Evolutionary conservation across 805 yeast genomes (phyloP), one percentile per base, ranked within the genome.

Genomic region (Candida maesae): DNA sequence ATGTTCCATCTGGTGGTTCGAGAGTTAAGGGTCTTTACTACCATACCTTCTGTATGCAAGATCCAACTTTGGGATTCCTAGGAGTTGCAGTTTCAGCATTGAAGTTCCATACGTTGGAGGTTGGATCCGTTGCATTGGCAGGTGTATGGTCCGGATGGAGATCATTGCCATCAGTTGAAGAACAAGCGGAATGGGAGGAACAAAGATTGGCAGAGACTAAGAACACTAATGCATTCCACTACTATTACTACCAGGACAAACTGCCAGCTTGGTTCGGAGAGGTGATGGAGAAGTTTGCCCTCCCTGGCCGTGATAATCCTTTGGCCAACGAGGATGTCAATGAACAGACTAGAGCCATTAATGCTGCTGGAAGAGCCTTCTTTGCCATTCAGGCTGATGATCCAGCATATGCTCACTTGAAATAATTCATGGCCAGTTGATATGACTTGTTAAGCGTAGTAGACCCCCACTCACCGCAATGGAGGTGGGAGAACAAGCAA

Each of bases 21-120:
- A 33, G 38, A 36, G 65, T 66, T n/a, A 50, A 55, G 12, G 70
- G 68, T 6, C 56, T 67, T 9, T 70, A 68, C 51, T 65, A 68
- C 47, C 75, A 73, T 45, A 60, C 67, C 3, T 68, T 74, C 44
- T 58, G 66, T 24, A 61, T 65, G 41, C 56, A 65, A n/a, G 76
- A 74, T 45, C 76, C 77, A 3, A 64, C 70, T n/a, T 45, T 74
- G 28, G 59, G 67, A 1, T 65, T 70, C 35, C 52, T 67, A 14
- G 79, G 77, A 4, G 49, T 52, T 21, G 48, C 54, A 15, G 12
- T 66, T 3, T 64, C 74, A 5, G 66, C 72, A 0, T 48, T 72
- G 27, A 71, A 69, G 47, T 75, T 75, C 63, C 72, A 68, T 39
- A 64, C 73, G 3, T 70, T 74, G 38, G 80, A 75, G 51, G 65